Base-by-base conservation (phyloP, 2,329 filamentous ascomycete species). In the Teratosphaeria nubilosa region DNA sequence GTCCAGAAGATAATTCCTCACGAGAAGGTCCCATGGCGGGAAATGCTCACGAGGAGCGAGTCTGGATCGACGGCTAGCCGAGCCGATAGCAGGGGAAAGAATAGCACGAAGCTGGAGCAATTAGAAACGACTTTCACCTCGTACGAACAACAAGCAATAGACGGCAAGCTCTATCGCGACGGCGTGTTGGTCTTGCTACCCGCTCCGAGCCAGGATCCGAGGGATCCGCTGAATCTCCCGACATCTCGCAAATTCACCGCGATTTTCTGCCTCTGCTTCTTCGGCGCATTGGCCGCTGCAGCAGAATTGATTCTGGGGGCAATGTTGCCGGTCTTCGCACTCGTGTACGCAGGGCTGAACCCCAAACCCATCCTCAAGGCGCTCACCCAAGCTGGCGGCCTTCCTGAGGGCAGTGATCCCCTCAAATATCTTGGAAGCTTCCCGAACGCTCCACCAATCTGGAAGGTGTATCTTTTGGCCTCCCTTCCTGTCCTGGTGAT, bases 401-500 rank as follows among this genome's bases (percentile, higher is more conserved):
- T 24, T 41, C 11, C 64, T 59, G 11, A 45, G 31, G 63, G 63
- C 13, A 58, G 55, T 31, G 64, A 66, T 54, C 64, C 64, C 3
- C 58, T 66, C 16, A 61, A 62, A 52, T 31, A 54, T n/a, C 55
- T 65, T 20, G 54, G 59, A 5, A 51, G 58, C n/a, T 52, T 65
- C 6, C 63, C 64, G 6, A 59, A 60, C 25, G 63, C 65, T 7
- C 65, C 65, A 1, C 66, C 68, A 1, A 64, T 70, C 52, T 69
- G 67, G 66, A 60, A 63, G 56, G 60, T 69, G 13, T 68, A 68
- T 30, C 63, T 70, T 2, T 59, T 69, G 31, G 65, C 66, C 7
- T 68, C 66, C 1, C 57, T 69, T 51, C 68, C 68, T 9, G 64
- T 70, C 10, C 57, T 70, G 25, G 65, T 68, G 50, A 69, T 68